These are phyloP conservation scores for Fusarium sp. DNA, from an alignment of 2,329 filamentous ascomycete species.

Conservation along the genomic window DNA sequence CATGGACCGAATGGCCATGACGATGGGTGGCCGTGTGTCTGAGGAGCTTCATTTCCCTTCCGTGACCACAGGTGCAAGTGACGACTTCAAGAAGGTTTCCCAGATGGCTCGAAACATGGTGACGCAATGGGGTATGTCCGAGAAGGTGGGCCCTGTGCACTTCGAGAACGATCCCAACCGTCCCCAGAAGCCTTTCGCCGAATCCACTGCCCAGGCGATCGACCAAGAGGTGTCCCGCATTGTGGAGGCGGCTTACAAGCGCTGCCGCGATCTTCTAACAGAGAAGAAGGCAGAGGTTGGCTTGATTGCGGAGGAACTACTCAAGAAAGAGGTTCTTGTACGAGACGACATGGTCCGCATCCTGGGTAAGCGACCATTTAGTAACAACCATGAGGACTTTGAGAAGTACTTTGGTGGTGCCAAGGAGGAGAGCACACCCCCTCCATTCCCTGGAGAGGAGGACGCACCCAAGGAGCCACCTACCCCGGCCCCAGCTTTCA, in stretches of 20 bases:
- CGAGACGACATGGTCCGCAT: conserved; percentile 93
- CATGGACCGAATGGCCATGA: conserved; percentile 99
- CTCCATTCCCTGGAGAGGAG: conserved; percentile 64
- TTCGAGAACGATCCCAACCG: conserved; percentile 87
- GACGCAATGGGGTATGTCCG: conserved; percentile 98
- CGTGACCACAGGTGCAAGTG: conserved; percentile 92
- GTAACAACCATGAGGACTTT: conserved; percentile 83
- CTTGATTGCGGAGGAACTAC: conserved; percentile 90
- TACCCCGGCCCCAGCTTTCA: conserved; percentile 57
- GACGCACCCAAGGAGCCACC: conserved; percentile 55
- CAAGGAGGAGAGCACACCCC: conserved; percentile 68
- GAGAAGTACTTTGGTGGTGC: conserved; percentile 88
- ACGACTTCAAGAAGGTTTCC: conserved; percentile 99
- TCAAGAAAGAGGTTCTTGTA: conserved; percentile 90
- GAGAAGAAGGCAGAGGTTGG: conserved; percentile 92
- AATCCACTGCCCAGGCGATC: conserved; percentile 92
- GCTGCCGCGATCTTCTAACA: conserved; percentile 85
- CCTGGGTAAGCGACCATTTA: conserved; percentile 85
- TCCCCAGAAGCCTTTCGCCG: conserved; percentile 94
- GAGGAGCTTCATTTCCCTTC: conserved; percentile 98
- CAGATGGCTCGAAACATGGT: conserved; percentile 97
- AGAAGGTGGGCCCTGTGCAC: conserved; percentile 92
- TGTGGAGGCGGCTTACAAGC: conserved; percentile 90
- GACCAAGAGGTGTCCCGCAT: conserved; percentile 92
- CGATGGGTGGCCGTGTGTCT: conserved; percentile 91